Base-by-base conservation (phyloP, 2,329 filamentous ascomycete species). In the Hymenoscyphus albidus region DNA sequence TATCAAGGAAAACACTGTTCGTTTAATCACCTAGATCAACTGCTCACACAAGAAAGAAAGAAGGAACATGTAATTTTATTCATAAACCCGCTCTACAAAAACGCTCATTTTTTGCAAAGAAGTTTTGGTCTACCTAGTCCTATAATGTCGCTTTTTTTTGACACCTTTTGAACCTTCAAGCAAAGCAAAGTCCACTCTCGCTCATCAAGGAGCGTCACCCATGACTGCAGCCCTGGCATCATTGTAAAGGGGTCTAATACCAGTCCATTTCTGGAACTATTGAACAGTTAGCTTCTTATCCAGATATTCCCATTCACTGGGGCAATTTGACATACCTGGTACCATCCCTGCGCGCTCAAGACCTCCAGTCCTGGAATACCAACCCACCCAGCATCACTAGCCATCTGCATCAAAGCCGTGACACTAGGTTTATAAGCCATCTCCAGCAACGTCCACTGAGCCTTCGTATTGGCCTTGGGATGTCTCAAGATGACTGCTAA, bases 371-470 rank as follows among this genome's bases (percentile, higher is more conserved):
- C 95, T 7, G 92, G 88, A 67, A 98, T 89, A 1, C 90, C 92
- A 63, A 80, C 83, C 95, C 95, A 99, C 2, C 89, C 88, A 13
- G 85, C 85, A 70, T 89, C 85, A 71, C 87, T 83, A 2, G 93
- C 94, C 74, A 97, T 80, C 75, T 90, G 84, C 88, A 98, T 97
- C 70, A 97, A 78, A 7, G 89, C 85, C 4, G 95, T 99, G 61
- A 91, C 84, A 0, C 85, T 81, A 22, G 95, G 95, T 77, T 94
- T 96, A 78, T 99, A 99, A 1, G 95, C 94, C 93, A 99, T 97
- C 77, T 99, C 95, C 3, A 98, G 79, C 66, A 98, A 78, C 13
- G 95, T 85, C 22, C 85, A 83, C 32, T 77, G 70, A 16, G 76
- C 58, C 5, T 57, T 56, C 32, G 63, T 64, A 68, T 73, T 75